Percentiles rank a stretch among this genome's conserved stretches.
phyloP scores from a whole-genome alignment of 306 rosid genomes.

The Casuarina equisetifolia region DNA sequence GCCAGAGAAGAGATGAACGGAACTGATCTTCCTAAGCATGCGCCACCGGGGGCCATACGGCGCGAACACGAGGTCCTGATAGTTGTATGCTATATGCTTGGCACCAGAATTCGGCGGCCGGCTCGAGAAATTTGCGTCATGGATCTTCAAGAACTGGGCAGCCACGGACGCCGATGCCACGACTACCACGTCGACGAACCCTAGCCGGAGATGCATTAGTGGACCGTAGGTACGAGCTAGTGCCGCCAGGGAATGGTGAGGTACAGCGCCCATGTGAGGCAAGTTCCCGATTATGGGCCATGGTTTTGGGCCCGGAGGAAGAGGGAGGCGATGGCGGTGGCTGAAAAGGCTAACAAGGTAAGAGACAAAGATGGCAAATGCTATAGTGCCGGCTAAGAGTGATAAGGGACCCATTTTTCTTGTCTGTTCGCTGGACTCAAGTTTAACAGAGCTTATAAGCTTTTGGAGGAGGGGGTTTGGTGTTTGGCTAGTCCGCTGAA shows the following conservation, averaged over 20 bases:
- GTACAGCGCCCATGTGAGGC: conserved; percentile 64
- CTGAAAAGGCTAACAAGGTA: conserved; percentile 12
- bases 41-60: conserved; percentile 88
- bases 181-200: conserved; percentile 62
- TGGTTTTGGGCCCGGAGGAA: conserved; percentile 80
- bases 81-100: conserved; percentile 64
- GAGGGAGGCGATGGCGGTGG: conserved; percentile 25
- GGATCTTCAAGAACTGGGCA: conserved; percentile 59
- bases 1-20: conserved; percentile 78
- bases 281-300: conserved; percentile 87
- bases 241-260: conserved; percentile 70
- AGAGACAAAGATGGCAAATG: conserved; percentile 25
- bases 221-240: conserved; percentile 67
- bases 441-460: background rate
- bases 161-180: conserved; percentile 80
- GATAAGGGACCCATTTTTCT: conserved; percentile 29
- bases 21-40: conserved; percentile 65
- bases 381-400: conserved; percentile 20
- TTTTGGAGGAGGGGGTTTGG: too few relatives aligned
- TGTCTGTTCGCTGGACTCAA: background rate
- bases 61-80: conserved; percentile 75
- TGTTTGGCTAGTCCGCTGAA: too few relatives aligned
- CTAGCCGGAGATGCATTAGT: conserved; percentile 68
- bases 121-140: conserved; percentile 68
- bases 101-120: conserved; percentile 86